Conservation (phyloP, 139 green algal genomes). For the Cymbomonas tetramitiformis region DNA sequence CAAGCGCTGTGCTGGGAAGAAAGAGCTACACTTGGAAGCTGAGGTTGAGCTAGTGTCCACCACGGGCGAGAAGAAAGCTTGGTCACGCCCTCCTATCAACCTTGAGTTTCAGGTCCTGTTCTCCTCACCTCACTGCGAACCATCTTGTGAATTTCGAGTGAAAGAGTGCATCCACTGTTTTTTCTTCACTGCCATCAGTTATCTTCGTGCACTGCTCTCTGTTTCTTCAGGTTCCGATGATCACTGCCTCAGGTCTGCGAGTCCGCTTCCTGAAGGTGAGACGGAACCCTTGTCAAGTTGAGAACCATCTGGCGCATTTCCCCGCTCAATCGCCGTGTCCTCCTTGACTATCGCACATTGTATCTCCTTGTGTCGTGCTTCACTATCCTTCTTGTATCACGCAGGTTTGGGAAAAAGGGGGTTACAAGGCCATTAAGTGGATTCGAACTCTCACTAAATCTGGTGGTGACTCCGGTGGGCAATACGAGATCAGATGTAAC, state of each 20-base stretch:
- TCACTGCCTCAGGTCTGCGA: slow-evolving; percentile 59
- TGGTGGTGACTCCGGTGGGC: slow-evolving; percentile 27
- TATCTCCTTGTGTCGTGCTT: slow-evolving; percentile 2
- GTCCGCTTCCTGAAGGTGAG: slow-evolving; percentile 84
- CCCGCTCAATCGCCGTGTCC: neutral
- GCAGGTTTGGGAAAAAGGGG: slow-evolving; percentile 33
- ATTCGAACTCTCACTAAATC: slow-evolving; percentile 77
- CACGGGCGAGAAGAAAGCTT: slow-evolving; percentile 64
- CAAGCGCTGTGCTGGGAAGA: slow-evolving; percentile 45
- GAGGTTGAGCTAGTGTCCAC: slow-evolving; percentile 77
- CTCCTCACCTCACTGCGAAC: too few species aligned
- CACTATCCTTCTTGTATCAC: neutral
- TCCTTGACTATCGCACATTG: neutral
- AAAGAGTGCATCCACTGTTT: too few species aligned
- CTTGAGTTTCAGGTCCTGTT: slow-evolving; percentile 36
- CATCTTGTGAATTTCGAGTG: too few species aligned
- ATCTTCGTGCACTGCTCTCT: too few species aligned
- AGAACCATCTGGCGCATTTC: neutral
- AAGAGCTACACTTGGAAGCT: slow-evolving; percentile 65
- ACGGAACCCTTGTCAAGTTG: slow-evolving; percentile 47
- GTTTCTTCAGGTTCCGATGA: slow-evolving; percentile 96
- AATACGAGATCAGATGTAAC: slow-evolving; percentile 49
- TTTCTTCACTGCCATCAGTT: too few species aligned
- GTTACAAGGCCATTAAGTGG: slow-evolving; percentile 62
- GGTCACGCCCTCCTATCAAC: slow-evolving; percentile 59